Evolutionary conservation across 1,284 basidiomycete genomes (phyloP).

Genomic region (Papiliotrema laurentii): DNA sequence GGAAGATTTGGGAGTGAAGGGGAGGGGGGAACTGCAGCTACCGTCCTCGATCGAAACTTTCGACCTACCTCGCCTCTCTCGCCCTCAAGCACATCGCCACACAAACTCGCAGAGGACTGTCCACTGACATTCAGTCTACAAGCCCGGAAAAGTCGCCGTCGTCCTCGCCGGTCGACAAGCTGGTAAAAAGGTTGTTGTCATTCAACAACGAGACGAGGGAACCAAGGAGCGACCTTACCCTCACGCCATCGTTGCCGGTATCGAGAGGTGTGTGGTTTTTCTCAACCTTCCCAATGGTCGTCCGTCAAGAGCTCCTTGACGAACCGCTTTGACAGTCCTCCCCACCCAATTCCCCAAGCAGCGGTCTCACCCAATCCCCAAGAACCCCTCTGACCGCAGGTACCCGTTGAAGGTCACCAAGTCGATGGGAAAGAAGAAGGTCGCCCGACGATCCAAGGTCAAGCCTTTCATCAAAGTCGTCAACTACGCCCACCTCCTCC

Average conservation of each 20-base stretch:
- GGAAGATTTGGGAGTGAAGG: background rate
- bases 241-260: conserved; percentile 91
- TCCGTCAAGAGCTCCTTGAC: no score
- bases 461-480: conserved; percentile 99
- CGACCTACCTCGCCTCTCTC: no score
- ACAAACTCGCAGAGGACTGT: background rate
- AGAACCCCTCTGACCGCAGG: conserved; percentile 42
- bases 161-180: conserved; percentile 95
- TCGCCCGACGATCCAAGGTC: conserved; percentile 84
- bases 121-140: conserved; percentile 66
- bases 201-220: conserved; percentile 89
- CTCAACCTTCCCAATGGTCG: no score
- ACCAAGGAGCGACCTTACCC: conserved; percentile 86
- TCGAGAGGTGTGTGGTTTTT: conserved; percentile 76
- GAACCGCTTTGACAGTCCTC: no score
- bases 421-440: conserved; percentile 92
- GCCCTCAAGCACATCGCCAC: background rate
- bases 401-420: conserved; percentile 95
- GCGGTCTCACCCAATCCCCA: background rate
- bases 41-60: background rate
- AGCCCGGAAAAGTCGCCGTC: conserved; percentile 97
- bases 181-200: conserved; percentile 94
- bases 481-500: conserved; percentile 97
- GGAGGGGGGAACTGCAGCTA: background rate
- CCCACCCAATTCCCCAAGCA: conserved; percentile 12